Evolutionary conservation across 345 rosid species (phyloP).

Genomic region (Tarenaya hassleriana): DNA sequence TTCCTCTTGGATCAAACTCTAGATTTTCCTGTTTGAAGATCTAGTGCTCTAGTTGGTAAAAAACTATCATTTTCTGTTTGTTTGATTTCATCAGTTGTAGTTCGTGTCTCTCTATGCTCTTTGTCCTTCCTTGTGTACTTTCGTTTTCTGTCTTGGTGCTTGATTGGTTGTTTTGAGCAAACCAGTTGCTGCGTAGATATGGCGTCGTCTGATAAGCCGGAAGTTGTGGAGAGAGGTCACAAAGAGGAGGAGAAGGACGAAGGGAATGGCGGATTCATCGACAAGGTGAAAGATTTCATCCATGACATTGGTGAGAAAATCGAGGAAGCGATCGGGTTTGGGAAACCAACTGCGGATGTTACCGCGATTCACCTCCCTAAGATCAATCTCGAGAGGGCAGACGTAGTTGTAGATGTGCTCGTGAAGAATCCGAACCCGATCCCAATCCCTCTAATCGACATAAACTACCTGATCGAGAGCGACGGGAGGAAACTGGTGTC

Average conservation of each 20-base stretch:
- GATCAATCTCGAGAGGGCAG: slow-evolving; percentile 82
- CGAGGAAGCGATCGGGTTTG: slow-evolving; percentile 81
- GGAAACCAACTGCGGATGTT: slow-evolving; percentile 96
- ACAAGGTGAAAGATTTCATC: slow-evolving; percentile 87
- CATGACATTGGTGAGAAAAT: slow-evolving; percentile 91
- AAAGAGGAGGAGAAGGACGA: slow-evolving; percentile 50
- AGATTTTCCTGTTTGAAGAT: no score
- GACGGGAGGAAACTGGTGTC: slow-evolving; percentile 86
- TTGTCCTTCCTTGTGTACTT: neutral
- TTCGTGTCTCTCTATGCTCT: neutral
- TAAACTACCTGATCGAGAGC: slow-evolving; percentile 77
- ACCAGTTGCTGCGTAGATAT: slow-evolving; percentile 33
- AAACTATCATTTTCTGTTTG: no score
- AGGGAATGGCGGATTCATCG: slow-evolving; percentile 73
- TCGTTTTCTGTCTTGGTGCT: no score
- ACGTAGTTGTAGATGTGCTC: slow-evolving; percentile 76
- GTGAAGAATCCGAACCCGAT: slow-evolving; percentile 89
- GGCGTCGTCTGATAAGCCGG: slow-evolving; percentile 47
- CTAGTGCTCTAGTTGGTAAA: no score
- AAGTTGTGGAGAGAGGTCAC: slow-evolving; percentile 49
- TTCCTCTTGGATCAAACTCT: no score
- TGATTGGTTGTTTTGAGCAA: no score
- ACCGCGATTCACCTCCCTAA: slow-evolving; percentile 64
- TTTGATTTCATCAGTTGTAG: no score
- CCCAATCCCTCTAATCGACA: slow-evolving; percentile 82